phyloP scores from a whole-genome alignment of 352 stramenopile genomes.

The Phytophthora macrochlamydospora region DNA sequence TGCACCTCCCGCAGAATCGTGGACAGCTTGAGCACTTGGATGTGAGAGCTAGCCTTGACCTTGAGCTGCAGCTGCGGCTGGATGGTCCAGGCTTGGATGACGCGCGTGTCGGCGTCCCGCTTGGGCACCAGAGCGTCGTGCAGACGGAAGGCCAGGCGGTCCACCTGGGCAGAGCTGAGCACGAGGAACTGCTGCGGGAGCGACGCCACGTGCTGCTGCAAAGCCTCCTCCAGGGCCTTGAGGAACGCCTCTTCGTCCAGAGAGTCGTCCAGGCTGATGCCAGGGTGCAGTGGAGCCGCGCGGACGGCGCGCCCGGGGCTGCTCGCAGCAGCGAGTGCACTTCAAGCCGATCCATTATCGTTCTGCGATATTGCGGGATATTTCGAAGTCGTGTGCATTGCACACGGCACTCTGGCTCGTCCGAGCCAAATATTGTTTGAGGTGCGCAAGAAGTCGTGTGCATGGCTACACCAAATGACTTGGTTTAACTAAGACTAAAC shows the following conservation, averaged over 20 bases:
- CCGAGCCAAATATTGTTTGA: no score
- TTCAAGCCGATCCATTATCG: constrained; percentile 62
- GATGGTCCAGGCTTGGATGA: constrained; percentile 82
- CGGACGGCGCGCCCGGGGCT: neutral
- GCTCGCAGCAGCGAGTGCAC: constrained; percentile 49
- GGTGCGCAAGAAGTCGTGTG: no score
- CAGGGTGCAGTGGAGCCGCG: constrained; percentile 5
- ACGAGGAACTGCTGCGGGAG: constrained; percentile 69
- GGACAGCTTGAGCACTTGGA: constrained; percentile 88
- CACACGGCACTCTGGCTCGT: no score
- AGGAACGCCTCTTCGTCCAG: constrained; percentile 69
- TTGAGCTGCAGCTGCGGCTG: constrained; percentile 63
- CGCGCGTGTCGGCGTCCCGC: constrained; percentile 58
- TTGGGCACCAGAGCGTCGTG: constrained; percentile 79
- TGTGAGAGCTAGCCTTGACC: constrained; percentile 76
- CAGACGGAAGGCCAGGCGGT: constrained; percentile 67
- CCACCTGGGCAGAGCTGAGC: constrained; percentile 70
- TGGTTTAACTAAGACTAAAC: no score
- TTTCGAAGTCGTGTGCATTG: no score
- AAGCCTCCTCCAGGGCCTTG: constrained; percentile 63
- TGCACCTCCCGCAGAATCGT: constrained; percentile 82
- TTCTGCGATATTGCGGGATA: no score
- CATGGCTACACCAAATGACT: no score
- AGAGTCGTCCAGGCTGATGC: constrained; percentile 57
- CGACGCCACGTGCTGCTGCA: constrained; percentile 60